phyloP scores from a whole-genome alignment of 1,284 basidiomycete species.

The Afroboletus lepidellus region DNA sequence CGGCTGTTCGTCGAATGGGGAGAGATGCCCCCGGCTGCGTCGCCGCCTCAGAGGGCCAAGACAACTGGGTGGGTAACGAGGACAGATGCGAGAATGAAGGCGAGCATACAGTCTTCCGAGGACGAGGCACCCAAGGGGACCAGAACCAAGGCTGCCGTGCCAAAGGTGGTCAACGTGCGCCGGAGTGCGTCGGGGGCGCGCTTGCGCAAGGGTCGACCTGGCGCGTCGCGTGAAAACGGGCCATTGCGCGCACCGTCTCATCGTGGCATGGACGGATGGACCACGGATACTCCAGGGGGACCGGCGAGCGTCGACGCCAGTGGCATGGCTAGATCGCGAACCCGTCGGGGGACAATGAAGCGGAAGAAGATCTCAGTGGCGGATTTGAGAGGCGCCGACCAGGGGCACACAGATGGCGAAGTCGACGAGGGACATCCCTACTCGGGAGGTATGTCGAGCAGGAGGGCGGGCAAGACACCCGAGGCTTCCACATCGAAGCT shows the following conservation, averaged over 20 bases:
- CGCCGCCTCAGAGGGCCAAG: not conserved
- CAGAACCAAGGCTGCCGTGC: not conserved
- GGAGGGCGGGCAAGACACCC: not conserved
- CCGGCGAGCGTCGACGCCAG: too few relatives aligned
- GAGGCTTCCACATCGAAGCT: not conserved
- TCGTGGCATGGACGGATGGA: conserved; percentile 23
- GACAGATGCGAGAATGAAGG: conserved; percentile 25
- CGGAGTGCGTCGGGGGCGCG: conserved; percentile 15
- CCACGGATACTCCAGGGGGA: conserved; percentile 19
- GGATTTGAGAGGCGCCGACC: conserved; percentile 26
- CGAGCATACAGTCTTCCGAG: conserved; percentile 12
- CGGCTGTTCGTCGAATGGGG: conserved; percentile 12
- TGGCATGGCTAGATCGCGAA: not conserved
- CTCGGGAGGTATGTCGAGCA: not conserved
- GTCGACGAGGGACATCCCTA: not conserved
- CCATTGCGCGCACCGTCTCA: not conserved
- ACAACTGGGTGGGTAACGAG: conserved; percentile 27
- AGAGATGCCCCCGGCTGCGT: conserved; percentile 3
- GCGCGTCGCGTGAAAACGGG: conserved; percentile 3
- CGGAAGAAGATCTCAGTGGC: conserved; percentile 22
- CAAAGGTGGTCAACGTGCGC: not conserved
- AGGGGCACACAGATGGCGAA: conserved; percentile 32
- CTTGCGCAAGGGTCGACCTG: conserved; percentile 28
- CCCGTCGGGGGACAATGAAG: conserved; percentile 6
- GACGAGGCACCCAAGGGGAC: conserved; percentile 5